phyloP scores from a whole-genome alignment of 2,329 filamentous ascomycete genomes.

The Colletotrichum sidae region DNA sequence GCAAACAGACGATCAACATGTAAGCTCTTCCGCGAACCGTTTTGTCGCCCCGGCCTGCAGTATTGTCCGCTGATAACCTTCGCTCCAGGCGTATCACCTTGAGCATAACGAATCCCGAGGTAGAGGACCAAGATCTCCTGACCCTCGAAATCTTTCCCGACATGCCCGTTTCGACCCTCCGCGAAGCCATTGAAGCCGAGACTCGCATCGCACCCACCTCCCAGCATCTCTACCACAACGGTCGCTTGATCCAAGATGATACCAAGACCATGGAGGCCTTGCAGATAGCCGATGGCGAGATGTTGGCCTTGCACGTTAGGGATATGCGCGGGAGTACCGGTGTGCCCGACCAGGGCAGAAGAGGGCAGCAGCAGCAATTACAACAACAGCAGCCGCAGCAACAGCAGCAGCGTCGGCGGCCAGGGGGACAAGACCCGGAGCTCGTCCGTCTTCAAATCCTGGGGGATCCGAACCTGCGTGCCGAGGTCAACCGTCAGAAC shows the following conservation, averaged over 20 bases:
- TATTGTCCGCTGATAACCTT: conserved; percentile 15
- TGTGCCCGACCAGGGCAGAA: conserved; percentile 50
- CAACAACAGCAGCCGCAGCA: conserved; percentile 40
- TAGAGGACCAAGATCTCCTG: conserved; percentile 75
- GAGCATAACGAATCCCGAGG: conserved; percentile 81
- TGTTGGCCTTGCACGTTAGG: conserved; percentile 87
- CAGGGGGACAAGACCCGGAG: conserved; percentile 75
- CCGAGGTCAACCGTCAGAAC: conserved; percentile 76
- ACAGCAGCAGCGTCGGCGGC: conserved; percentile 49
- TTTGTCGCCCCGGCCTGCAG: neutral
- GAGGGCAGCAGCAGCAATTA: conserved; percentile 47
- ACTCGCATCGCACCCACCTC: conserved; percentile 76
- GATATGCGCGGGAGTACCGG: conserved; percentile 64
- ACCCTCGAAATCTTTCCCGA: conserved; percentile 84
- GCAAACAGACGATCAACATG: conserved; percentile 26
- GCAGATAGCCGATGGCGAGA: conserved; percentile 87
- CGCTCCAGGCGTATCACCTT: conserved; percentile 83
- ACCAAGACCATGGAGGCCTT: conserved; percentile 84
- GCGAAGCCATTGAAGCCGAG: conserved; percentile 89
- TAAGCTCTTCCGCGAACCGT: conserved; percentile 10
- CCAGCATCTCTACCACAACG: conserved; percentile 93
- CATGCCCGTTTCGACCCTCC: conserved; percentile 86
- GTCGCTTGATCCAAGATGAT: conserved; percentile 79
- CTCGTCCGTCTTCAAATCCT: conserved; percentile 85
- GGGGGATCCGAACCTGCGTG: conserved; percentile 78